phyloP scores from a whole-genome alignment of 2,329 filamentous ascomycete species.

The Calonectria crousiana region DNA sequence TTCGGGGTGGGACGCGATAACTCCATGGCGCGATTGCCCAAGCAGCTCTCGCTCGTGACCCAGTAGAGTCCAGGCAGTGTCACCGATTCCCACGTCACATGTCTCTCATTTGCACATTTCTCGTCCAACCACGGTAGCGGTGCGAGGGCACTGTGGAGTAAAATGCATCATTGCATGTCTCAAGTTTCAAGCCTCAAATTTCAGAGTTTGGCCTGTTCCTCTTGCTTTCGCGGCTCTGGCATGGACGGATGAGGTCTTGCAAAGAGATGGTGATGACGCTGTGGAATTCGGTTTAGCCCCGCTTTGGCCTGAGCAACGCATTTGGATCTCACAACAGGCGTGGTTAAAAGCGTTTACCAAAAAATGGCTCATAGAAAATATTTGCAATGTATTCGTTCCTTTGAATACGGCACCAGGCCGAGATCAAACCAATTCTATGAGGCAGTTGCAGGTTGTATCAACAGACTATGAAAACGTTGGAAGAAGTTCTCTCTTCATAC shows the following conservation, averaged over 20 bases:
- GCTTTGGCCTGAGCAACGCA: neutral
- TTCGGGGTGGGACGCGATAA: neutral
- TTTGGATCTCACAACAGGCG: neutral
- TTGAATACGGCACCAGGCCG: neutral
- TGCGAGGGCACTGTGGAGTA: neutral
- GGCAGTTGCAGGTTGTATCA: neutral
- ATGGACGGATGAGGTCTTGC: neutral
- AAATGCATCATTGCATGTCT: neutral
- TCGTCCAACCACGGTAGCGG: neutral
- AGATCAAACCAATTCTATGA: neutral
- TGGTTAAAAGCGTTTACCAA: neutral
- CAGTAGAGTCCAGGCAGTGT: neutral
- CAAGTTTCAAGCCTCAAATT: neutral
- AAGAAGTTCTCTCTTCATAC: neutral
- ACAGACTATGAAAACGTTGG: neutral
- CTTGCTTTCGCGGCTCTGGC: neutral
- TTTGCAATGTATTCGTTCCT: neutral
- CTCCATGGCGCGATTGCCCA: neutral
- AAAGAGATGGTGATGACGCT: neutral
- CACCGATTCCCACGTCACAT: neutral
- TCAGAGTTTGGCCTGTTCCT: neutral
- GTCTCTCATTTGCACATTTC: neutral
- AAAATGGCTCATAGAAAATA: neutral
- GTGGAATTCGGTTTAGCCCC: neutral
- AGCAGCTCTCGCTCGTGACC: neutral